These are phyloP conservation scores for Aspergillus ochraceoroseus DNA, from an alignment of 2,329 filamentous ascomycete species.

Conservation along the genomic window DNA sequence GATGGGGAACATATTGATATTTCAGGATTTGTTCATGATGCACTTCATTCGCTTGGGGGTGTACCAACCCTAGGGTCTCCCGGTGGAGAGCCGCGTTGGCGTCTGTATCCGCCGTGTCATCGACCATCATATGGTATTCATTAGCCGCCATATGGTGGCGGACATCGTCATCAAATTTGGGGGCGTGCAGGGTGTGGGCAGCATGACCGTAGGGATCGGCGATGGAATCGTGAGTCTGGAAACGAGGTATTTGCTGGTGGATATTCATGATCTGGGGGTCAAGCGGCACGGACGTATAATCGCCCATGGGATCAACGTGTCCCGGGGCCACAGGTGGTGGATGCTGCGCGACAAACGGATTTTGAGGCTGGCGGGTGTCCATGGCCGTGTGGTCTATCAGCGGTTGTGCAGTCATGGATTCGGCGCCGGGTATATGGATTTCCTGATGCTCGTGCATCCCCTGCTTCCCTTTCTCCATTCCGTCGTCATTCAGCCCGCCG, in stretches of 20 bases:
- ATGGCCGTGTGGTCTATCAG: conserved; percentile 24
- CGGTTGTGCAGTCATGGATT: conserved; percentile 16
- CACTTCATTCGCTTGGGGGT: conserved; percentile 37
- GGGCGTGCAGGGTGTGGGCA: conserved; percentile 30
- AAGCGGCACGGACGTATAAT: conserved; percentile 51
- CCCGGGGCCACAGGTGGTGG: conserved; percentile 34
- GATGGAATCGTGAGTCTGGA: conserved; percentile 39
- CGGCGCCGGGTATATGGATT: conserved; percentile 8
- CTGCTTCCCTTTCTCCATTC: neutral
- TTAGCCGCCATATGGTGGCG: conserved; percentile 35
- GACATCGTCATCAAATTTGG: conserved; percentile 38
- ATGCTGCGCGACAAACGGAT: conserved; percentile 32
- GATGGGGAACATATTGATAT: conserved; percentile 38
- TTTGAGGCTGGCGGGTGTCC: conserved; percentile 25
- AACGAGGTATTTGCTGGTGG: conserved; percentile 42
- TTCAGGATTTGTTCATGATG: conserved; percentile 42
- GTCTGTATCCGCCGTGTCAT: conserved; percentile 38
- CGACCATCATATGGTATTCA: conserved; percentile 43
- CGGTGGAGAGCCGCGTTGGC: conserved; percentile 32
- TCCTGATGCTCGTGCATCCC: neutral
- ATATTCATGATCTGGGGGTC: conserved; percentile 59
- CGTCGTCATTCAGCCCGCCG: conserved; percentile 25
- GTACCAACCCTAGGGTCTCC: conserved; percentile 38
- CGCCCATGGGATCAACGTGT: conserved; percentile 38
- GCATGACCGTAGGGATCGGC: conserved; percentile 33